Evolutionary conservation across 2,329 filamentous ascomycete genomes (phyloP).

Genomic region (Xylaria hypoxylon): DNA sequence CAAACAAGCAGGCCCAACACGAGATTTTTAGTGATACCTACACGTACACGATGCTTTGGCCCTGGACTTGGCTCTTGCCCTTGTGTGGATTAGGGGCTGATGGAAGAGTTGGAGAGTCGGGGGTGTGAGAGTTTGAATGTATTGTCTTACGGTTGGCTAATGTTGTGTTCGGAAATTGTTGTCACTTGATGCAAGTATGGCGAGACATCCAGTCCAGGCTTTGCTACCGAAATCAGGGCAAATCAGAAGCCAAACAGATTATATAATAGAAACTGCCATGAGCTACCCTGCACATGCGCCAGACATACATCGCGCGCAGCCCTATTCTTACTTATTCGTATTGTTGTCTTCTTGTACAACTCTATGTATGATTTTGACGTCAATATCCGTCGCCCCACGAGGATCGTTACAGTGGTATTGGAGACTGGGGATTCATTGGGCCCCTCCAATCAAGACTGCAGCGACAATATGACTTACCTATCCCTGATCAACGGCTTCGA

Average conservation of each 20-base stretch:
- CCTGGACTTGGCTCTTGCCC: slow-evolving; percentile 13
- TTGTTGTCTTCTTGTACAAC: not conserved
- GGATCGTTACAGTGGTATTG: slow-evolving; percentile 8
- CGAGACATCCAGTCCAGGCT: slow-evolving; percentile 5
- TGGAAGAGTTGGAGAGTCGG: not conserved
- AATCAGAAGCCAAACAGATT: not conserved
- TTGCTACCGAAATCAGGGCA: not conserved
- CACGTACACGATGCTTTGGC: slow-evolving; percentile 18
- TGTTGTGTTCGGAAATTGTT: slow-evolving; percentile 5
- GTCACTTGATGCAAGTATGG: slow-evolving; percentile 5
- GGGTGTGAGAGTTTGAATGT: slow-evolving; percentile 6
- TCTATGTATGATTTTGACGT: slow-evolving; percentile 1
- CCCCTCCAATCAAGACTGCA: slow-evolving; percentile 10
- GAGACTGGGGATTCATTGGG: slow-evolving; percentile 1
- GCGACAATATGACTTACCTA: slow-evolving; percentile 2
- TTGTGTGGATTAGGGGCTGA: slow-evolving; percentile 8
- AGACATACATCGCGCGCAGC: slow-evolving; percentile 7
- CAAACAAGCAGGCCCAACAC: slow-evolving; percentile 30
- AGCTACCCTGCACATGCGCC: slow-evolving; percentile 12
- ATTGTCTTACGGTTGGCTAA: slow-evolving; percentile 12
- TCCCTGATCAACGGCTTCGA: slow-evolving; percentile 12
- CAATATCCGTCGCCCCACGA: slow-evolving; percentile 6
- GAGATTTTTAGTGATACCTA: slow-evolving; percentile 28
- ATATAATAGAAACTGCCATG: slow-evolving; percentile 18
- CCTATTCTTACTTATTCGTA: slow-evolving; percentile 25